Percentiles rank a stretch among this genome's conserved stretches.
These are phyloP conservation scores for Apostasia ramifera DNA, from an alignment of 106 monocot species.

Conservation along the genomic window DNA sequence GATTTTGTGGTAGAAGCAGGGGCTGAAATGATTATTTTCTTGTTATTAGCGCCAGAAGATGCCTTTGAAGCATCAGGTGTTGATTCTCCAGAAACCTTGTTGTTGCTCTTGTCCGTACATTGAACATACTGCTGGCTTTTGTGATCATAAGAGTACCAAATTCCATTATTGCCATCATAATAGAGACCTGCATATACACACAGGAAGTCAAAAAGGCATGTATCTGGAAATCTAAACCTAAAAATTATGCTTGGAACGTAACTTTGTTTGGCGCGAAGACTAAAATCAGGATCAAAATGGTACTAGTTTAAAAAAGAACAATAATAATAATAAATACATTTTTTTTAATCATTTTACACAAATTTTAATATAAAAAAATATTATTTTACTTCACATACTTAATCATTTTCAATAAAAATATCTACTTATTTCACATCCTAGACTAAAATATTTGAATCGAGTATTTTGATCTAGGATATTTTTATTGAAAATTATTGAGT, in stretches of 20 bases:
- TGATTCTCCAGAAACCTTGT: constrained; percentile 39
- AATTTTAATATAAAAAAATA: too few species aligned
- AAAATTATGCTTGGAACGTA: background rate
- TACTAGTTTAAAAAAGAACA: too few species aligned
- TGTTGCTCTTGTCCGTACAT: constrained; percentile 64
- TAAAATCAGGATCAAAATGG: too few species aligned
- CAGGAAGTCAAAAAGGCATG: background rate
- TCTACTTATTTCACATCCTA: too few species aligned
- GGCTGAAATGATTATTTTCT: constrained; percentile 89
- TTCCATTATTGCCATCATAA: constrained; percentile 88
- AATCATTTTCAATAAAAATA: too few species aligned
- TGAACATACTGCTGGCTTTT: constrained; percentile 89
- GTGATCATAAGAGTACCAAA: constrained; percentile 91
- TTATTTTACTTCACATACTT: too few species aligned
- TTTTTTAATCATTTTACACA: too few species aligned
- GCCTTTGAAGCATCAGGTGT: constrained; percentile 40
- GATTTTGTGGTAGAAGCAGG: constrained; percentile 69
- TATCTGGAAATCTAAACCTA: background rate
- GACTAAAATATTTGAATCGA: too few species aligned
- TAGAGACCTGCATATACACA: constrained; percentile 68
- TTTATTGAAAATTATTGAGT: too few species aligned
- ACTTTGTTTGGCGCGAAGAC: background rate
- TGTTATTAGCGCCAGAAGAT: constrained; percentile 43
- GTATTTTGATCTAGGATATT: too few species aligned
- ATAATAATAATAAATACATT: too few species aligned